Percentiles rank a stretch among this genome's conserved stretches.
These are phyloP conservation scores for Cylindrotheca closterium DNA, from an alignment of 108 stramenopile species.

Conservation along the genomic window DNA sequence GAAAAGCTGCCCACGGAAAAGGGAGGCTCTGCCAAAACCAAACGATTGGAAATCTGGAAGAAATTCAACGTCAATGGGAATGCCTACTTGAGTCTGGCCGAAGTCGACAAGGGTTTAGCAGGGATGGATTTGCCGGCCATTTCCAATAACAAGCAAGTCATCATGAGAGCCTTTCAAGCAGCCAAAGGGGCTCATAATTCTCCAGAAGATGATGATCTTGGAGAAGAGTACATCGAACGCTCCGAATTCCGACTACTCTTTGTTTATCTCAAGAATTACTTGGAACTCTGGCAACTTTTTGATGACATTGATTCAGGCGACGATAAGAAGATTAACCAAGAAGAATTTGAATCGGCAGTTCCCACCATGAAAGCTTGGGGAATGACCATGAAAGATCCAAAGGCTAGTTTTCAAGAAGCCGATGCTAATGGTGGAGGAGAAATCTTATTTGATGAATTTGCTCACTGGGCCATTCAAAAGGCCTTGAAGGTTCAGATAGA, in stretches of 20 bases:
- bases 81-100: constrained; percentile 27
- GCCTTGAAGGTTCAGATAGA: not conserved
- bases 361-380: constrained; percentile 13
- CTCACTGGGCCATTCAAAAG: constrained; percentile 32
- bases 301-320: constrained; percentile 9
- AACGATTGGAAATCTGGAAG: no score
- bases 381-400: constrained; percentile 14
- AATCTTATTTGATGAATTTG: constrained; percentile 40
- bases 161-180: constrained; percentile 33
- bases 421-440: constrained; percentile 36
- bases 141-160: constrained; percentile 22
- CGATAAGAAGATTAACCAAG: constrained; percentile 13
- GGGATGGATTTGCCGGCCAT: constrained; percentile 13
- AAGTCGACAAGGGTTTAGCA: constrained; percentile 23
- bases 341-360: constrained; percentile 21
- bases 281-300: constrained; percentile 24
- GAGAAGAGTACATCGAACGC: constrained; percentile 18
- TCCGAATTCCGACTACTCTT: constrained; percentile 22
- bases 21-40: constrained; percentile 12
- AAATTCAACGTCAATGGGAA: no score
- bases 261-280: constrained; percentile 20
- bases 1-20: constrained; percentile 28
- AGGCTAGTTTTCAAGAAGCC: constrained; percentile 19
- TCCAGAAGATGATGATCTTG: not conserved
- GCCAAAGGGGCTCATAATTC: constrained; percentile 9